These are phyloP conservation scores for Hypomyces perniciosus DNA, from an alignment of 2,329 filamentous ascomycete genomes.

Conservation along the genomic window DNA sequence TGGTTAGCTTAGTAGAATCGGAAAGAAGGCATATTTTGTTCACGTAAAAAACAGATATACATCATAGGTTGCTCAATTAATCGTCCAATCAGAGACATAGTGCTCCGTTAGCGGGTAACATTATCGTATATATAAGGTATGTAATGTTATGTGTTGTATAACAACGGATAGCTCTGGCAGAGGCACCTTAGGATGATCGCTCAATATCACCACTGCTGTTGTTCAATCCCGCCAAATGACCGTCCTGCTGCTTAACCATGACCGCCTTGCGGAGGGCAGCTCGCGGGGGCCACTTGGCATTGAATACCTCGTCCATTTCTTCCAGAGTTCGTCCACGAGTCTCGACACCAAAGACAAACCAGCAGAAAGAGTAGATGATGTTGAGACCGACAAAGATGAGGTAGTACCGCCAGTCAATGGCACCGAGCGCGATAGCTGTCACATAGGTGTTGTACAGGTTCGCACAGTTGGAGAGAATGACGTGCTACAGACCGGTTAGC, in stretches of 20 bases:
- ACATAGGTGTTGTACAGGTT: conserved; percentile 29
- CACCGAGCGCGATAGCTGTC: conserved; percentile 25
- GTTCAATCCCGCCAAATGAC: conserved; percentile 15
- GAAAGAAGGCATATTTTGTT: too few species aligned
- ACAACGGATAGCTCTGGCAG: too few species aligned
- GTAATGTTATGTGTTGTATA: too few species aligned
- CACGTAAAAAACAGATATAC: too few species aligned
- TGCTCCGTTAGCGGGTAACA: too few species aligned
- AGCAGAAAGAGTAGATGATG: conserved; percentile 22
- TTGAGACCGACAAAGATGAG: conserved; percentile 28
- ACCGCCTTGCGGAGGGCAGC: conserved; percentile 30
- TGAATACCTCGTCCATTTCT: conserved; percentile 38
- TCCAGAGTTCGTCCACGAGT: conserved; percentile 33
- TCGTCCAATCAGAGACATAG: too few species aligned
- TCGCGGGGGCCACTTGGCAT: conserved; percentile 30
- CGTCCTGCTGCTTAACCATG: conserved; percentile 21
- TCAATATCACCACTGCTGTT: neutral
- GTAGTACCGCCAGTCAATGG: conserved; percentile 27
- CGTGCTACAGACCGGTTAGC: conserved; percentile 12
- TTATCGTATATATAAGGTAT: too few species aligned
- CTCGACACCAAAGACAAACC: conserved; percentile 26
- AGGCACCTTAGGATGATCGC: neutral
- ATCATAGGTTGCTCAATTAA: too few species aligned
- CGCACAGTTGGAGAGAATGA: conserved; percentile 26
- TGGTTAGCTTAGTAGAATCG: too few species aligned